Evolutionary conservation across 192 early-diverging fungal species (phyloP), one percentile per base, ranked within the genome.

Genomic region (Anaeromyces robustus): DNA sequence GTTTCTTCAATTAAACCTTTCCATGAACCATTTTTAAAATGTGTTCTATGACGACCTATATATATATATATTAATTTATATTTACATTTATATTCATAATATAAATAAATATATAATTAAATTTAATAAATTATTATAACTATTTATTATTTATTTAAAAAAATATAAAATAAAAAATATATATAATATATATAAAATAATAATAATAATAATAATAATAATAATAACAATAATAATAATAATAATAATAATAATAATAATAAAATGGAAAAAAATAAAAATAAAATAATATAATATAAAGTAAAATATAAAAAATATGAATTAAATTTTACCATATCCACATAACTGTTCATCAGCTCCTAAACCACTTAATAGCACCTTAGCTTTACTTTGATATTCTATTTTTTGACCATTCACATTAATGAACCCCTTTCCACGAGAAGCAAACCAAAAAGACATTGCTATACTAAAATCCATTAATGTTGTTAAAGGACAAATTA

Each of bases 381-480:
- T 52, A 4, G 43, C 43, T 52, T 52, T 52, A 52, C 43, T 52
- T 52, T 52, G 43, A 52, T 52, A 52, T 4, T 52, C 19, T 22
- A 52, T 52, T 52, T 52, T 52, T 84, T n/a, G 26, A 83, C 68
- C 29, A 31, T 32, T 31, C 29, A 43, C 80, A 68, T 83, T 52
- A 12, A 78, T 30, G 22, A 30, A 82, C 78, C 95, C 95, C 32
- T 82, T 79, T 0, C 95, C 96, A n/a, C 96, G 87, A 29, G 93
- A 86, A 2, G 95, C 97, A 89, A 97, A 98, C 96, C 96, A 98
- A 79, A 98, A 90, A 0, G 97, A 96, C 88, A 97, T 92, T 0
- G 93, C 97, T 83, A 98, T 98, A 82, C 96, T 97, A 83, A 95
- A 82, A 86, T 98, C 97, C 97, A 98, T 98, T 5, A 95, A 93